Conservation (phyloP, 805 yeast species). For the Blastobotrys muscicola region DNA sequence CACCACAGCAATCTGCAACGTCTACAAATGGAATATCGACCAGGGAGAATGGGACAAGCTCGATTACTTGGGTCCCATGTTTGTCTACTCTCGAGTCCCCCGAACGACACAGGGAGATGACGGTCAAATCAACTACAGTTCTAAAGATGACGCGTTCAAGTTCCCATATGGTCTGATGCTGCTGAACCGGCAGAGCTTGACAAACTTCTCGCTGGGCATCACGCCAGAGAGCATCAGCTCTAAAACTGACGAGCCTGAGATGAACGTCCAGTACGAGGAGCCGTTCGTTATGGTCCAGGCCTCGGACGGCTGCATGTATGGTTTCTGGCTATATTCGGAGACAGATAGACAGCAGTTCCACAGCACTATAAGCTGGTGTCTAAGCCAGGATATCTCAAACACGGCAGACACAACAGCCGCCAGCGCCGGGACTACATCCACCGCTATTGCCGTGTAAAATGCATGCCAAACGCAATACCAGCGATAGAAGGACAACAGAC, state of each 20-base stretch:
- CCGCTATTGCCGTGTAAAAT: neutral
- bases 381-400: conserved; percentile 10
- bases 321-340: conserved; percentile 31
- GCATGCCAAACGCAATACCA: neutral
- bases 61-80: conserved; percentile 31
- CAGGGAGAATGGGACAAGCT: conserved; percentile 30
- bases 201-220: conserved; percentile 29
- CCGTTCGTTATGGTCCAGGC: conserved; percentile 28
- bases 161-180: conserved; percentile 31
- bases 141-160: conserved; percentile 14
- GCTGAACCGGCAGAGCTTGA: conserved; percentile 25
- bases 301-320: conserved; percentile 26
- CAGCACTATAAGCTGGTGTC: conserved; percentile 25
- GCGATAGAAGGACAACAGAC: too few species aligned
- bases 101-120: conserved; percentile 4
- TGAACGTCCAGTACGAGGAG: conserved; percentile 28
- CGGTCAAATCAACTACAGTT: conserved; percentile 3
- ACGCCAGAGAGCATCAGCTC: conserved; percentile 20
- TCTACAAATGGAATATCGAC: conserved; percentile 28
- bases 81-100: conserved; percentile 28
- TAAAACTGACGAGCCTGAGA: conserved; percentile 17
- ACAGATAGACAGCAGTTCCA: conserved; percentile 23
- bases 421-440: neutral
- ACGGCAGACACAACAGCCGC: neutral
- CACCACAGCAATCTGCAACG: conserved; percentile 33